Conservation (phyloP, 306 rosid species). For the Cyclanthera cordifolia region DNA sequence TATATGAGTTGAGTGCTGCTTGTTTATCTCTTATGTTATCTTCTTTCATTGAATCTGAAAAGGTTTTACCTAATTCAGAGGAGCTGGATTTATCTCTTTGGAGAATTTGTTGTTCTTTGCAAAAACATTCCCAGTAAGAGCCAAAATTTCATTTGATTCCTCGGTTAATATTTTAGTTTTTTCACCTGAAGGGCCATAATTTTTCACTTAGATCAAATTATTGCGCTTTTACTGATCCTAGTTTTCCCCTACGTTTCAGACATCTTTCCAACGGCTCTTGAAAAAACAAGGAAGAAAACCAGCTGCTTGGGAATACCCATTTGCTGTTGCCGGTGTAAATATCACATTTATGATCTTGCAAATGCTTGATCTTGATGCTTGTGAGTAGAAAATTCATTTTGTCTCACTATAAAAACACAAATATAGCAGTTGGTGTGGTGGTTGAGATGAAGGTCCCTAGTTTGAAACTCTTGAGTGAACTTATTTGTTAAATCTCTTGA, state of each 20-base stretch:
- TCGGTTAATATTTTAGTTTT: not conserved
- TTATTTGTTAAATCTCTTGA: no score
- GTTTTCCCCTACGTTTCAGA: constrained; percentile 25
- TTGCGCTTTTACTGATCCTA: not conserved
- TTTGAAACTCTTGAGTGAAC: no score
- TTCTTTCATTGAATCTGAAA: not conserved
- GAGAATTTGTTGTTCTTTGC: constrained; percentile 87
- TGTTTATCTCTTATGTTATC: constrained; percentile 2
- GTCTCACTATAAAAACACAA: not conserved
- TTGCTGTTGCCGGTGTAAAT: constrained; percentile 83
- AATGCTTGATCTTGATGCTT: constrained; percentile 74
- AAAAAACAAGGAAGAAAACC: constrained; percentile 62
- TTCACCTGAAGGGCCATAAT: not conserved
- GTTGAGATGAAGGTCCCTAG: no score
- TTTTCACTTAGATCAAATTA: no score
- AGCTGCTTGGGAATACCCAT: constrained; percentile 77
- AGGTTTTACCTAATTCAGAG: constrained; percentile 37
- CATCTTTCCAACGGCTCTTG: constrained; percentile 52
- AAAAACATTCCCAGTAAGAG: constrained; percentile 57
- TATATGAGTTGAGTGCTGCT: not conserved
- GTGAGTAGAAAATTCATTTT: constrained; percentile 25
- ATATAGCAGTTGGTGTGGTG: no score
- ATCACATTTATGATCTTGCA: constrained; percentile 84
- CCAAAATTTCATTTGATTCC: constrained; percentile 12
- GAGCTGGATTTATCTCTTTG: constrained; percentile 88